Base-by-base conservation (phyloP, 2,329 filamentous ascomycete species). In the Xenosphaeropsis pyriputrescens region DNA sequence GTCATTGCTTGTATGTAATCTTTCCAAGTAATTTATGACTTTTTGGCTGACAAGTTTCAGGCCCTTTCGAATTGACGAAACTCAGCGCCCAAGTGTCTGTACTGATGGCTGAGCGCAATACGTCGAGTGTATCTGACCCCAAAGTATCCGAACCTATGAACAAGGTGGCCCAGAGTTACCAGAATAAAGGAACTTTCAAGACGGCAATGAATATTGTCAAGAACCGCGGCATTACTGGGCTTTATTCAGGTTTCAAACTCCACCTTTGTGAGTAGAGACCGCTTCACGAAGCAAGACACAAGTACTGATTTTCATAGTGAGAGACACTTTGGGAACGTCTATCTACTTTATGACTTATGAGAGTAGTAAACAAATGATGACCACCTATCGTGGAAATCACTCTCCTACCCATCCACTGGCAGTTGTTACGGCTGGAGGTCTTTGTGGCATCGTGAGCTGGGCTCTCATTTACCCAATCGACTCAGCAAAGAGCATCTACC, bases 301-400 rank as follows among this genome's bases (percentile, higher is more conserved):
- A 4, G 39, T 35, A 38, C 43, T 46, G 36, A 44, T 29, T 29
- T 15, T 32, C 30, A 18, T 45, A 84, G 82, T 88, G 50, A 73
- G 85, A 43, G 85, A 93, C 58, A 88, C 83, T 1, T 65, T 91
- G 42, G 85, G 85, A 38, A 93, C 85, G 1, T 73, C 75, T 19
- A 84, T 89, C 41, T 93, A 93, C 57, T 93, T 93, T 53, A 84
- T 83, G 62, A 88, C 85, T 19, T 93, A 93, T 56, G 85, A 93
- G 58, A 86, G 81, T 55, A 75, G 76, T 48, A 93, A 93, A 54
- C 84, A 91, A 56, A 61, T 89, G 17, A 70, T 86, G 45, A 83
- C 79, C 15, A 85, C 83, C 13, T 75, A 82, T 45, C 74, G 72
- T 32, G 72, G 80, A 35, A 79, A 81, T 45, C 70, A 70, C 43